Evolutionary conservation across 2,329 filamentous ascomycete genomes (phyloP), one percentile per base, ranked within the genome.

Genomic region (Neurospora crassa): DNA sequence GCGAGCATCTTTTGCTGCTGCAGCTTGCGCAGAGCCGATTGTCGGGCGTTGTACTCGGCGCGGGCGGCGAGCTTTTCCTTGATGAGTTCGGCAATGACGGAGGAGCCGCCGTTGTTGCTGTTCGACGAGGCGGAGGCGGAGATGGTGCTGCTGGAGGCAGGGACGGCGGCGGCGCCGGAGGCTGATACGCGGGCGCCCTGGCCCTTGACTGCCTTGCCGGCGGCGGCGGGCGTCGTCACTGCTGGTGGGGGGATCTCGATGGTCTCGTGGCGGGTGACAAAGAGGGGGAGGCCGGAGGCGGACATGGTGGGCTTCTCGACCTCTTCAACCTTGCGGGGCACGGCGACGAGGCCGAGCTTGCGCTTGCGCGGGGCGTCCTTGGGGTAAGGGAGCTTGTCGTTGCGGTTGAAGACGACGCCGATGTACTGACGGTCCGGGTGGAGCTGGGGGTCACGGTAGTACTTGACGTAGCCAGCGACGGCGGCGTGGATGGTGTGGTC

Each of bases 401-500:
- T 85, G 79, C 93, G 93, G 79, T 94, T 87, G 81, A 97, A 94
- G 42, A 92, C 92, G 24, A 99, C 91, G 73, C 96, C 96, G 78
- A 99, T 99, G 85, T 94, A 99, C 81, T 97, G 93, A 73, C 94
- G 89, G 76, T 93, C 92, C 0, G 94, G 92, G 81, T 98, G 93
- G 72, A 85, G 87, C 41, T 86, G 82, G 0, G 94, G 94, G 79
- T 99, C 95, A 79, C 91, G 90, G 86, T 99, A 99, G 87, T 97
- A 99, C 77, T 96, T 94, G 73, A 99, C 96, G 82, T 96, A 99
- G 74, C 96, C 96, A 3, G 91, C 86, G 71, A 91, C 88, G 72
- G 90, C 90, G 70, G 96, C 90, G 82, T 92, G 97, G 79, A 99
- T 96, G 69, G 95, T 98, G 84, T 98, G 96, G 81, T 99, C 94